These are phyloP conservation scores for Blastobotrys persicus DNA, from an alignment of 1,139 yeast genomes.

Conservation along the genomic window DNA sequence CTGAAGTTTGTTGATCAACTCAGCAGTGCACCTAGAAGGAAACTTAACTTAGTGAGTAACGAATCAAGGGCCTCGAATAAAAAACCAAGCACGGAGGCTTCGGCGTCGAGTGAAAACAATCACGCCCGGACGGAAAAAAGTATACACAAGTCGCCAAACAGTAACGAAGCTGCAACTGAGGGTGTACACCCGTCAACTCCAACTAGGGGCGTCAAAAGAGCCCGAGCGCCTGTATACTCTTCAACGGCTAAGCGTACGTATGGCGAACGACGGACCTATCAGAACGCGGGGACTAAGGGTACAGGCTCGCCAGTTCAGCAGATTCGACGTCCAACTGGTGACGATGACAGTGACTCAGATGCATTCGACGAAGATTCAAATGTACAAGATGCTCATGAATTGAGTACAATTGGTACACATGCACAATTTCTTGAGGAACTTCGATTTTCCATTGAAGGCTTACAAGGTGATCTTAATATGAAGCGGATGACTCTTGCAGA, in stretches of 20 bases:
- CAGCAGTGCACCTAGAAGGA: slow-evolving; percentile 2
- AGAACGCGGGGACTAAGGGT: background rate
- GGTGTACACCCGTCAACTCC: background rate
- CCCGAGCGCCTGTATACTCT: slow-evolving; percentile 1
- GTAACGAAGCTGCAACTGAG: background rate
- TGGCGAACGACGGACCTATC: slow-evolving; percentile 5
- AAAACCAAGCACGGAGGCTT: too few relatives aligned
- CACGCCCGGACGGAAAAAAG: background rate
- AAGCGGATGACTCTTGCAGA: slow-evolving; percentile 29
- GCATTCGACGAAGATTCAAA: background rate
- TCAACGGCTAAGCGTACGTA: slow-evolving; percentile 3
- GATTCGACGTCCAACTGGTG: background rate
- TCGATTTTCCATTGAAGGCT: slow-evolving; percentile 41
- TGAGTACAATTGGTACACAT: slow-evolving; percentile 42
- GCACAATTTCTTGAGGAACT: slow-evolving; percentile 38
- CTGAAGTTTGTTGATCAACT: background rate
- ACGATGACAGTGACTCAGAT: background rate
- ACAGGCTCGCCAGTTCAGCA: background rate
- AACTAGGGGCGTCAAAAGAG: background rate
- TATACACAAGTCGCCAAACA: background rate
- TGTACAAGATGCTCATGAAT: slow-evolving; percentile 29
- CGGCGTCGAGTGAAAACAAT: background rate
- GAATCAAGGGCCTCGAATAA: background rate
- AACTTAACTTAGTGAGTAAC: background rate
- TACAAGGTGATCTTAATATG: slow-evolving; percentile 24